Conservation (phyloP, 768 basidiomycete genomes). For the Gautieria morchelliformis region DNA sequence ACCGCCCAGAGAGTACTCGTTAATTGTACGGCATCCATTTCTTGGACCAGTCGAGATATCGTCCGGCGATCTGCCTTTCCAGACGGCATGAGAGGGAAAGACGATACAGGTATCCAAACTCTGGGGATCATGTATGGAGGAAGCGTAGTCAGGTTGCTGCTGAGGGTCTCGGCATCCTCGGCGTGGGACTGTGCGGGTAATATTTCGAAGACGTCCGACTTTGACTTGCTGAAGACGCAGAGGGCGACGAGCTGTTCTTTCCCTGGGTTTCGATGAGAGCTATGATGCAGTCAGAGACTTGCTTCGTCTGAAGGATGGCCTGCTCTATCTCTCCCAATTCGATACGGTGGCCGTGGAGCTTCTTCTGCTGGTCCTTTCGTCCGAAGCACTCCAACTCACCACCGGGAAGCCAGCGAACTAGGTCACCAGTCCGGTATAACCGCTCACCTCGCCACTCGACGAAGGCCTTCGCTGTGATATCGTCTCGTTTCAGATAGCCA, state of each 20-base stretch:
- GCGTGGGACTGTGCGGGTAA: not conserved
- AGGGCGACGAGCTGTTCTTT: not conserved
- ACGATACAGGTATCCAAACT: not conserved
- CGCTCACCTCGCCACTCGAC: constrained; percentile 9
- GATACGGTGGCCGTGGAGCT: not conserved
- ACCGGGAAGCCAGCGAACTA: not conserved
- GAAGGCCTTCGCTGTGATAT: constrained; percentile 11
- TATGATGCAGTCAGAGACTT: not conserved
- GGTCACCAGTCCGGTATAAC: not conserved
- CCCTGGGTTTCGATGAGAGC: not conserved
- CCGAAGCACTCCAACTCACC: not conserved
- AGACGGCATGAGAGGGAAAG: not conserved
- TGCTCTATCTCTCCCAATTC: not conserved
- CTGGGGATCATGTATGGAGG: not conserved
- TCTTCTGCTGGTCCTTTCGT: not conserved
- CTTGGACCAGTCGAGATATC: not conserved
- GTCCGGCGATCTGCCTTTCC: not conserved
- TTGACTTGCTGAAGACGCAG: not conserved
- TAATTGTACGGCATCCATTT: no score
- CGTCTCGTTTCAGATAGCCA: not conserved
- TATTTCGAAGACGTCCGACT: not conserved
- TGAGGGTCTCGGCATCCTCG: not conserved
- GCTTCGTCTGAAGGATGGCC: not conserved
- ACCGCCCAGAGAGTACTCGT: no score
- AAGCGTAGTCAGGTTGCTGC: not conserved